Conservation (phyloP, 441 rosid species). For the Aquilaria agallochum region DNA sequence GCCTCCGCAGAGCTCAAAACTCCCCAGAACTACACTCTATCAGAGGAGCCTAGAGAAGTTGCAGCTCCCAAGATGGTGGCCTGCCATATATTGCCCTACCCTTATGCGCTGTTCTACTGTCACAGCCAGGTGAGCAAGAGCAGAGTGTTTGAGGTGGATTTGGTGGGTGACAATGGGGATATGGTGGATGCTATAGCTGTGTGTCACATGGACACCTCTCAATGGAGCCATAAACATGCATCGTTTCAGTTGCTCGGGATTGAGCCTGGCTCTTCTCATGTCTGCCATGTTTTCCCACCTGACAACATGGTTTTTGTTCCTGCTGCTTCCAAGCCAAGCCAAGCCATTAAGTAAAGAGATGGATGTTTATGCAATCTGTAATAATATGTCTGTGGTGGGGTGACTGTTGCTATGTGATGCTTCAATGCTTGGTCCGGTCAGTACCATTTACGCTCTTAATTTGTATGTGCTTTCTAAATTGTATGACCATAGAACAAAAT, state of each 20-base stretch:
- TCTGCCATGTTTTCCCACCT: conserved; percentile 39
- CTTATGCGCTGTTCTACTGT: conserved; percentile 26
- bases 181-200: conserved; percentile 30
- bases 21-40: conserved; percentile 32
- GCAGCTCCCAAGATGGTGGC: conserved; percentile 11
- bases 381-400: no score
- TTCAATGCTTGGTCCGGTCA: no score
- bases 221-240: conserved; percentile 28
- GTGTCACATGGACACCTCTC: conserved; percentile 54
- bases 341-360: no score
- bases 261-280: conserved; percentile 21
- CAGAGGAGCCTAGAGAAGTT: conserved; percentile 18
- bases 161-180: conserved; percentile 32
- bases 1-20: neutral
- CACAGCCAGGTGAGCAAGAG: conserved; percentile 31
- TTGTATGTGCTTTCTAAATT: no score
- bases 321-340: neutral
- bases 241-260: conserved; percentile 26
- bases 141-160: conserved; percentile 27
- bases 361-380: no score
- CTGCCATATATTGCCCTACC: conserved; percentile 28
- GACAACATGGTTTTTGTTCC: conserved; percentile 27
- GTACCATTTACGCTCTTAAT: no score
- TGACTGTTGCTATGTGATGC: no score
- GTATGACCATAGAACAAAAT: no score